These are phyloP conservation scores for Tuber indicum DNA, from an alignment of 495 filamentous ascomycete species.

Conservation along the genomic window DNA sequence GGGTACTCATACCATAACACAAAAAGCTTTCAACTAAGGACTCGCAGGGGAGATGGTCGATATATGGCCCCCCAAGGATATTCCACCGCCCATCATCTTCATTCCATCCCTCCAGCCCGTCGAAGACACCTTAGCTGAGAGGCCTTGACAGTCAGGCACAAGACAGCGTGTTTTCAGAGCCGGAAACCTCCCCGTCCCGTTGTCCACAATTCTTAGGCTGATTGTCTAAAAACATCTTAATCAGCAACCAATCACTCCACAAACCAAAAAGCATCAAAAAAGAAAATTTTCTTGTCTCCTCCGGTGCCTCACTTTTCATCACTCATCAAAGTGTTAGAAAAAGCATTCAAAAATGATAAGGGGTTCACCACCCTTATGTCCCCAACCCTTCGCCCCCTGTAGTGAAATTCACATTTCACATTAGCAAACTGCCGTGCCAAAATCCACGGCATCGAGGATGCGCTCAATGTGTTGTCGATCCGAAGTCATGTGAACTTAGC, in stretches of 20 bases:
- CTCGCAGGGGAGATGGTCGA: not conserved
- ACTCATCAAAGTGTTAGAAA: not conserved
- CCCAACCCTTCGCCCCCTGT: not conserved
- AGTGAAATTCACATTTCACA: not conserved
- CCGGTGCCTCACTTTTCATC: not conserved
- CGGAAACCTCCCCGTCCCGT: not conserved
- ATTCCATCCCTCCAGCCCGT: not conserved
- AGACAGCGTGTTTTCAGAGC: not conserved
- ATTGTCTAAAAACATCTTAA: not conserved
- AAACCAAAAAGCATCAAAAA: not conserved
- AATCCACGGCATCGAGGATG: not conserved
- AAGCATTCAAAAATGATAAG: slow-evolving; percentile 1
- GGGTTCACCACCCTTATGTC: not conserved
- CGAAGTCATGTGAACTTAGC: not conserved
- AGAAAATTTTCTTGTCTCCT: not conserved
- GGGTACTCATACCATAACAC: not conserved
- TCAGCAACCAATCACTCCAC: not conserved
- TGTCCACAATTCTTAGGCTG: not conserved
- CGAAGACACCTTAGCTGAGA: not conserved
- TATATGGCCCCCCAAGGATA: not conserved
- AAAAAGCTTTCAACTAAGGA: not conserved
- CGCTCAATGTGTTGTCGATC: not conserved
- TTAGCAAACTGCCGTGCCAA: not conserved
- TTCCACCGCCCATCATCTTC: not conserved
- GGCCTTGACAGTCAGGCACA: not conserved